Conservation (phyloP, 2,329 filamentous ascomycete species). For the Apiospora saccharicola region DNA sequence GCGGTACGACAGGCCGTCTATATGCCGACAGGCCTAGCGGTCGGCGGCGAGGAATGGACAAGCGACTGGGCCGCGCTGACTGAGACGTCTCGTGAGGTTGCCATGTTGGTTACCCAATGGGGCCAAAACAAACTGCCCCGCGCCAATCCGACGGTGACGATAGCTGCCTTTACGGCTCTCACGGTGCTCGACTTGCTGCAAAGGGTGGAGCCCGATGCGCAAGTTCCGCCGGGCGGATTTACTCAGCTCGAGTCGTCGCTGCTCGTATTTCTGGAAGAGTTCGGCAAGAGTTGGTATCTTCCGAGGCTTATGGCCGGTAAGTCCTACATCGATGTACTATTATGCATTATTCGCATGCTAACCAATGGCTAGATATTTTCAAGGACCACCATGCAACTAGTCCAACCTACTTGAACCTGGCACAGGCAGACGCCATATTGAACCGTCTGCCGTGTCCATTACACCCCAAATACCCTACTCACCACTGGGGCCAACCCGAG, state of each 20-base stretch:
- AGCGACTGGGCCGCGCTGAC: constrained; percentile 40
- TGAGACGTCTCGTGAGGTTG: constrained; percentile 42
- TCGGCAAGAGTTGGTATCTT: constrained; percentile 7
- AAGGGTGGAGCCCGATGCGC: not conserved
- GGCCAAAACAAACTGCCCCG: not conserved
- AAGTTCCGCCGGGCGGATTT: not conserved
- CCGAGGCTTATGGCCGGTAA: constrained; percentile 4
- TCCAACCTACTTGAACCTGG: not conserved
- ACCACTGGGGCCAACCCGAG: not conserved
- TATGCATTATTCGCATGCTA: not conserved
- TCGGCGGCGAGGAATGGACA: constrained; percentile 35
- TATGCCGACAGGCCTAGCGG: constrained; percentile 29
- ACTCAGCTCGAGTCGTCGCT: constrained; percentile 1
- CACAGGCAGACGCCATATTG: not conserved
- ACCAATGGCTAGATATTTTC: not conserved
- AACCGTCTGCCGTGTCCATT: constrained; percentile 5
- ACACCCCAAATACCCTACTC: not conserved
- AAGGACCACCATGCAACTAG: not conserved
- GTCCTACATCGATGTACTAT: not conserved
- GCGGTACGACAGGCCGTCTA: constrained; percentile 34
- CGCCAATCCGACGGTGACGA: not conserved
- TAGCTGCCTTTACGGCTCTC: not conserved
- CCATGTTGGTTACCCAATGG: constrained; percentile 42
- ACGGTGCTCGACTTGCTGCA: not conserved
- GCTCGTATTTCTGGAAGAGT: not conserved